Evolutionary conservation across 805 yeast genomes (phyloP).

Genomic region (Sugiyamaella marilandica): DNA sequence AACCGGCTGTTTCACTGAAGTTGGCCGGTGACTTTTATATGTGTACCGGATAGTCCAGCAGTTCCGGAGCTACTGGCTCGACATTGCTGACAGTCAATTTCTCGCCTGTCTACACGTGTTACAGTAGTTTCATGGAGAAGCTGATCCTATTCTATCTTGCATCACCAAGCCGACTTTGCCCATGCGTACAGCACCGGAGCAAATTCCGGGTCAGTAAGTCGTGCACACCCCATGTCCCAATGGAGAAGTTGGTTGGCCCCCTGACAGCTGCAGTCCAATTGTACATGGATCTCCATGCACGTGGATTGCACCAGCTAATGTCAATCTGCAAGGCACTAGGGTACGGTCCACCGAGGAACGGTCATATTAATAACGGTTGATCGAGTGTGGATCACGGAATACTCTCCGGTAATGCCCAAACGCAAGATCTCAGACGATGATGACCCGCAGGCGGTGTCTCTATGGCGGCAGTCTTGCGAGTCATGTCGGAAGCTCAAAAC

Average conservation of each 20-base stretch:
- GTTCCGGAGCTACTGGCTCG: too few species aligned
- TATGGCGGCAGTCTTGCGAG: constrained; percentile 4
- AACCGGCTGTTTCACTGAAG: too few species aligned
- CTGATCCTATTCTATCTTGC: too few species aligned
- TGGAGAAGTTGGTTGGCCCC: not conserved
- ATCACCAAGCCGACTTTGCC: too few species aligned
- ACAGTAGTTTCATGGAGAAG: too few species aligned
- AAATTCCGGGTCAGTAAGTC: not conserved
- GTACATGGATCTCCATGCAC: not conserved
- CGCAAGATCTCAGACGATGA: not conserved
- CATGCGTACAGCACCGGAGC: not conserved
- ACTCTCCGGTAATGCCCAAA: not conserved
- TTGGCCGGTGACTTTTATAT: too few species aligned
- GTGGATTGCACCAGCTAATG: not conserved
- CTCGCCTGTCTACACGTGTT: too few species aligned
- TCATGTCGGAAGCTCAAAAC: constrained; percentile 6
- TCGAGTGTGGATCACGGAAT: not conserved
- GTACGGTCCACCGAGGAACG: too few species aligned
- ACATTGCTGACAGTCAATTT: too few species aligned
- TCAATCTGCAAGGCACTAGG: too few species aligned
- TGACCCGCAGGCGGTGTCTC: not conserved
- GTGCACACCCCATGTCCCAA: not conserved
- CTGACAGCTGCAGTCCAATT: not conserved
- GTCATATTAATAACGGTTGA: too few species aligned
- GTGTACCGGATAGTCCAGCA: too few species aligned